Evolutionary conservation across 352 stramenopile genomes (phyloP), one percentile per base, ranked within the genome.

Genomic region (Phytophthora constricta): DNA sequence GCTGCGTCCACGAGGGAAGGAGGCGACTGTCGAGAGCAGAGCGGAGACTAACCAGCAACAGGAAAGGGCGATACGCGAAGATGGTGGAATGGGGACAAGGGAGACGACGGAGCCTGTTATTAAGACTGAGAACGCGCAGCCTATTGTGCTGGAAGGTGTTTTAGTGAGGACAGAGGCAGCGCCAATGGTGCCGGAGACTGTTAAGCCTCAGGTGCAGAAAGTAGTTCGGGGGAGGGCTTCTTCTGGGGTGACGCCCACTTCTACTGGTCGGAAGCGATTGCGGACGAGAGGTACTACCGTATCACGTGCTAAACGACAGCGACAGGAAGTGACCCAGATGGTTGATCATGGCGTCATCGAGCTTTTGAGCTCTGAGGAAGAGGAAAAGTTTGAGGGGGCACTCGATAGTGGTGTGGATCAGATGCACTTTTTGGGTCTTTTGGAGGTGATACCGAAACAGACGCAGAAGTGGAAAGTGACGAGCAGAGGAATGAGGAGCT

Each of bases 1-100:
- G 81, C 81, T 86, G 58, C 65, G 49, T 11, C 52, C 57, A 11
- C 37, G 47, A 43, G 47, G 37, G 55, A 31, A 53, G 20, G n/a
- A 57, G 49, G 50, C 48, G 48, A 53, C 37, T 14, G 16, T 20
- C n/a, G 45, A 46, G 19, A 14, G 25, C 53, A 26, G 39, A 28
- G 11, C 9, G 14, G 5, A 28, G 49, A 26, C 23, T 14, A 23
- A 22, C 4, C 22, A 51, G 17, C 22, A 51, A 61, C 28, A 59
- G 27, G 11, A 73, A 28, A 50, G 22, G n/a, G 17, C n/a, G n/a
- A n/a, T n/a, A n/a, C n/a, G n/a, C n/a, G n/a, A n/a, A n/a, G n/a
- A n/a, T n/a, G n/a, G n/a, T n/a, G n/a, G n/a, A n/a, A n/a, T n/a
- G n/a, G n/a, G n/a, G n/a, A n/a, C n/a, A 22, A 23, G 9, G 39